These are phyloP conservation scores for Aspergillus quadrilineatus DNA, from an alignment of 2,329 filamentous ascomycete genomes.

Conservation along the genomic window DNA sequence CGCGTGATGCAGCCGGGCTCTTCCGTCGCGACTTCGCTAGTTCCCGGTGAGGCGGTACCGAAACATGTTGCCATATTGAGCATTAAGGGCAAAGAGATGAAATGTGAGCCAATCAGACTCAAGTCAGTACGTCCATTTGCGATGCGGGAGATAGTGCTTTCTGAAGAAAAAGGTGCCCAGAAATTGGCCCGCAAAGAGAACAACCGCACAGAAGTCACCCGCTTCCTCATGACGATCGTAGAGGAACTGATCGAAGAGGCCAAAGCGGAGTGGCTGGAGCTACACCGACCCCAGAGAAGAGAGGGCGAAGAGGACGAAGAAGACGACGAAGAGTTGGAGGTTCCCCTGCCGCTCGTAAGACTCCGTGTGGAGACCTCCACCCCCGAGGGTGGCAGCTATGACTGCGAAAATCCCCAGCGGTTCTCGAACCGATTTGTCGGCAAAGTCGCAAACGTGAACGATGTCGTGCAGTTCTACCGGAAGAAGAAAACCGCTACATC, in stretches of 20 bases:
- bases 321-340: conserved; percentile 57
- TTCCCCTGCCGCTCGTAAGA: conserved; percentile 79
- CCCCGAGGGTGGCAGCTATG: conserved; percentile 79
- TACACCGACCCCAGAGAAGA: conserved; percentile 53
- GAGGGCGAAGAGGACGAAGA: conserved; percentile 49
- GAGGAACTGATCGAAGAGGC: conserved; percentile 86
- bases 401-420: conserved; percentile 91
- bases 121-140: conserved; percentile 90
- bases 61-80: conserved; percentile 89
- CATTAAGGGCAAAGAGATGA: conserved; percentile 79
- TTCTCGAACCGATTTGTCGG: conserved; percentile 90
- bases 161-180: conserved; percentile 73
- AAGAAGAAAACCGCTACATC: conserved; percentile 67
- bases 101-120: conserved; percentile 74
- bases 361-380: conserved; percentile 88
- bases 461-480: conserved; percentile 88
- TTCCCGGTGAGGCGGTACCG: conserved; percentile 82
- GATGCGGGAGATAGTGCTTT: conserved; percentile 75
- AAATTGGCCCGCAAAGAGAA: conserved; percentile 77
- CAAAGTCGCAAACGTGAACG: conserved; percentile 90
- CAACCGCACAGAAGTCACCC: conserved; percentile 77
- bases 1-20: conserved; percentile 97
- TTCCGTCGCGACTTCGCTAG: conserved; percentile 88
- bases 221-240: conserved; percentile 72
- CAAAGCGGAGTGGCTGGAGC: conserved; percentile 72